Evolutionary conservation across 2,329 filamentous ascomycete species (phyloP).

Genomic region (Aspergillus tanneri): DNA sequence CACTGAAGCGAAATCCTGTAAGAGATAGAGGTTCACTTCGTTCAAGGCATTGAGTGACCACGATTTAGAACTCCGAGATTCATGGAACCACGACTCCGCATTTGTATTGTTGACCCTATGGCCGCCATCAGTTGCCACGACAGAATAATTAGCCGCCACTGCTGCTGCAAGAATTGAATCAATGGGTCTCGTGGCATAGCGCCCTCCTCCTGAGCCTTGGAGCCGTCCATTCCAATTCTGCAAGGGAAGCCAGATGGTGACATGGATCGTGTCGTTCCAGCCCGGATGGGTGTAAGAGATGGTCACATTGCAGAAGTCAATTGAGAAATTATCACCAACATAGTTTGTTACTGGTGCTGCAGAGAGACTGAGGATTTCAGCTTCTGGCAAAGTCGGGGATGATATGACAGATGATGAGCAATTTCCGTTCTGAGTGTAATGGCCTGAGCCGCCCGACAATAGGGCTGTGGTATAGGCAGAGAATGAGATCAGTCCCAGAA

Average conservation of each 20-base stretch:
- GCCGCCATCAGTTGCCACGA: constrained; percentile 22
- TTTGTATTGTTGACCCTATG: background rate
- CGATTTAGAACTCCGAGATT: background rate
- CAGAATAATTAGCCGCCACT: constrained; percentile 17
- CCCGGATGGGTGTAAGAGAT: constrained; percentile 42
- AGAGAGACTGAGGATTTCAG: too few relatives aligned
- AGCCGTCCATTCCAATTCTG: constrained; percentile 41
- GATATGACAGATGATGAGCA: too few relatives aligned
- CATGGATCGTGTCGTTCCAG: constrained; percentile 33
- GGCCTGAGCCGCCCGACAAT: too few relatives aligned
- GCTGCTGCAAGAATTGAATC: background rate
- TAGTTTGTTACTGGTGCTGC: too few relatives aligned
- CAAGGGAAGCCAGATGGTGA: constrained; percentile 37
- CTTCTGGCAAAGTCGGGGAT: too few relatives aligned
- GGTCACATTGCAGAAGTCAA: constrained; percentile 40
- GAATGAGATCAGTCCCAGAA: too few relatives aligned
- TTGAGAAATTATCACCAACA: background rate
- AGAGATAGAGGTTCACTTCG: constrained; percentile 33
- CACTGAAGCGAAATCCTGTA: constrained; percentile 37
- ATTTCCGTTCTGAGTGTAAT: too few relatives aligned
- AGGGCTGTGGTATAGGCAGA: too few relatives aligned
- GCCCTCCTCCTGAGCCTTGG: constrained; percentile 40
- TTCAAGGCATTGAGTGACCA: constrained; percentile 23
- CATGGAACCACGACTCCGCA: too few relatives aligned
- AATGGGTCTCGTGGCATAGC: constrained; percentile 15